These are phyloP conservation scores for Caulochytrium protostelioides DNA, from an alignment of 371 early-diverging fungal species.

Conservation along the genomic window DNA sequence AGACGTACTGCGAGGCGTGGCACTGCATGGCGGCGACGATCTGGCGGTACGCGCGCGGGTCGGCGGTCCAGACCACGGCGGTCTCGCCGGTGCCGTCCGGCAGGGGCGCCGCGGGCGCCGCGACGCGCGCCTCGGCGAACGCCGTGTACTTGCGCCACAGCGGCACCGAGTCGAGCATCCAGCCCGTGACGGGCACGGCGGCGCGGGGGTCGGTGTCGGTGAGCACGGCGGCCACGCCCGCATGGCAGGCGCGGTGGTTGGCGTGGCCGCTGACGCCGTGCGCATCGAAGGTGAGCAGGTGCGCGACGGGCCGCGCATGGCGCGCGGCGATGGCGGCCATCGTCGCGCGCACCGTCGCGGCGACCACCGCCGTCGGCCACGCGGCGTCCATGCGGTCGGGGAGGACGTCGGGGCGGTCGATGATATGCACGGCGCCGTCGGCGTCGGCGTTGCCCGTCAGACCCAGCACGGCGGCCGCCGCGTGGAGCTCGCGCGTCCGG, in stretches of 20 bases:
- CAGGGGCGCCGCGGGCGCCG: constrained; percentile 4
- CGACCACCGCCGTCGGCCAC: no score
- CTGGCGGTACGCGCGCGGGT: constrained; percentile 21
- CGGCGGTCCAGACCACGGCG: constrained; percentile 21
- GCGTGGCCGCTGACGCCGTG: constrained; percentile 79
- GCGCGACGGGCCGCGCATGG: no score
- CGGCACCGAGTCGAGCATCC: constrained; percentile 37
- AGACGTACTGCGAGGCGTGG: constrained; percentile 73
- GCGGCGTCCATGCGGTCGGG: not conserved
- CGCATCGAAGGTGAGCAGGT: constrained; percentile 84
- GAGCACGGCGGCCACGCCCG: constrained; percentile 42
- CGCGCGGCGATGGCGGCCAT: no score
- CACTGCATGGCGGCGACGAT: constrained; percentile 57
- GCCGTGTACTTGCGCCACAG: constrained; percentile 57
- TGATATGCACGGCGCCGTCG: constrained; percentile 15
- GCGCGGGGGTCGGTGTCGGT: constrained; percentile 8
- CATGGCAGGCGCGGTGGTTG: constrained; percentile 70
- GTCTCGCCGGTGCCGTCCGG: constrained; percentile 1
- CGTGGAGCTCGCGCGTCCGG: constrained; percentile 55
- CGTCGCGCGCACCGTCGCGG: no score
- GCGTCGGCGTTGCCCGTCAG: constrained; percentile 18
- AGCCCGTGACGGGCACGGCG: no score
- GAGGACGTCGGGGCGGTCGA: not conserved
- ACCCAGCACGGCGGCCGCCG: constrained; percentile 43
- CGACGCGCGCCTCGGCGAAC: constrained; percentile 23